Percentiles rank a stretch among this genome's conserved stretches.
phyloP scores from a whole-genome alignment of 192 early-diverging fungal genomes.

The Obelidium mucronatum region DNA sequence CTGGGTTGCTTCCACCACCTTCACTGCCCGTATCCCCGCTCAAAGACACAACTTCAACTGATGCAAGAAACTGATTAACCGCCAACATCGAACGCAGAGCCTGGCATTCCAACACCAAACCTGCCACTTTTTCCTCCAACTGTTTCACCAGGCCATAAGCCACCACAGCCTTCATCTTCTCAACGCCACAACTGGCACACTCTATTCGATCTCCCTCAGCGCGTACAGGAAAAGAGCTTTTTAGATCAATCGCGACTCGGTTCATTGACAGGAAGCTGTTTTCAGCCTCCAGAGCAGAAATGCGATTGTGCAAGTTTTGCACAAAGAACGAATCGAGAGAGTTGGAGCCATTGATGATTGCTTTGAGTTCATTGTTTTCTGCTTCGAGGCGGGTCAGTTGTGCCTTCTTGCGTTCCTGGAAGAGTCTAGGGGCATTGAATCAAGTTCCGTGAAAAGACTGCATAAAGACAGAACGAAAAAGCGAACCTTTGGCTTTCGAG shows the following conservation, averaged over 20 bases:
- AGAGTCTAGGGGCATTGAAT: too few species aligned
- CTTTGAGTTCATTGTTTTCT: neutral
- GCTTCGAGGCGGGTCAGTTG: neutral
- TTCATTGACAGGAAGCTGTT: neutral
- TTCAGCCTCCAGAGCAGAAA: neutral
- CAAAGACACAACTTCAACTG: neutral
- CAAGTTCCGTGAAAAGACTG: too few species aligned
- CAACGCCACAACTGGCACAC: neutral
- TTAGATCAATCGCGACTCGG: neutral
- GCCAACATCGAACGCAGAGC: neutral
- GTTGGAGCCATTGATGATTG: neutral
- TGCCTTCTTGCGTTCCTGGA: neutral
- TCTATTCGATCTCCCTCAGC: neutral
- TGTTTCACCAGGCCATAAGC: neutral
- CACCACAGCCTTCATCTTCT: neutral
- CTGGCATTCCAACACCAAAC: neutral
- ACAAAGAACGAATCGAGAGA: too few species aligned
- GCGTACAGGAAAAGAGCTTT: neutral
- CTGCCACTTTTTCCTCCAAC: neutral
- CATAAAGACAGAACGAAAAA: too few species aligned
- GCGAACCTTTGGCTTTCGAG: too few species aligned
- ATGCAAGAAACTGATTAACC: neutral
- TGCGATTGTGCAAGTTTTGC: too few species aligned
- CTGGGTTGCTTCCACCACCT: neutral
- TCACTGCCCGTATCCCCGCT: neutral